phyloP scores from a whole-genome alignment of 2,329 filamentous ascomycete species.

The Cordyceps sp. region DNA sequence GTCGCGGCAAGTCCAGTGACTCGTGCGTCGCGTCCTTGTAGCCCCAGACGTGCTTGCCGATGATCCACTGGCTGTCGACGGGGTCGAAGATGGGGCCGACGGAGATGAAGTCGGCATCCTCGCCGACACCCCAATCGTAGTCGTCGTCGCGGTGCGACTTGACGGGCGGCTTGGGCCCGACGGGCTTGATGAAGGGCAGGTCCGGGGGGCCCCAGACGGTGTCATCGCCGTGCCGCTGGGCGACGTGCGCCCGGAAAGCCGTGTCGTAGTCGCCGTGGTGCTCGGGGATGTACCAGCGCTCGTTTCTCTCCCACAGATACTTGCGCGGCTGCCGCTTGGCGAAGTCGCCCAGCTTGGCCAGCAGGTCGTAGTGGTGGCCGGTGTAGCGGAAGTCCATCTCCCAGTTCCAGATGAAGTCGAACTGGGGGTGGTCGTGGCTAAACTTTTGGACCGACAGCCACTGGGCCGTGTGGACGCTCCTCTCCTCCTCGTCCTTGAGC shows the following conservation, averaged over 20 bases:
- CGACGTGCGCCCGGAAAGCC: conserved; percentile 49
- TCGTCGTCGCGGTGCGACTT: conserved; percentile 42
- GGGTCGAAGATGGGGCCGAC: conserved; percentile 71
- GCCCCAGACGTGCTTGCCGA: conserved; percentile 50
- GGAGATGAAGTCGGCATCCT: conserved; percentile 58
- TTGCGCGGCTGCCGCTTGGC: conserved; percentile 52
- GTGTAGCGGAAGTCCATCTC: conserved; percentile 69
- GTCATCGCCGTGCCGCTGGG: conserved; percentile 29
- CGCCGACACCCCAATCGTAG: conserved; percentile 61
- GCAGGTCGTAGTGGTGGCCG: conserved; percentile 68
- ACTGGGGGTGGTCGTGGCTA: conserved; percentile 58
- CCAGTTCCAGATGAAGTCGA: conserved; percentile 77
- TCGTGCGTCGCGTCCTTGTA: conserved; percentile 35
- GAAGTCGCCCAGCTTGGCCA: conserved; percentile 47
- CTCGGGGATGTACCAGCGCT: conserved; percentile 56
- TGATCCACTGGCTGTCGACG: conserved; percentile 55
- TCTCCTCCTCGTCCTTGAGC: conserved; percentile 42
- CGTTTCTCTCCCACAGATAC: conserved; percentile 57
- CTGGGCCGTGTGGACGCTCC: conserved; percentile 42
- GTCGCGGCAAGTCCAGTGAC: conserved; percentile 44
- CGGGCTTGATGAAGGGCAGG: conserved; percentile 41
- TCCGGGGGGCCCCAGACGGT: conserved; percentile 52
- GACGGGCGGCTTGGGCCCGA: conserved; percentile 47
- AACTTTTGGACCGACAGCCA: conserved; percentile 65
- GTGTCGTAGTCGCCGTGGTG: conserved; percentile 49